Conservation (phyloP, 139 green algal species). For the Coelastrella sp. region DNA sequence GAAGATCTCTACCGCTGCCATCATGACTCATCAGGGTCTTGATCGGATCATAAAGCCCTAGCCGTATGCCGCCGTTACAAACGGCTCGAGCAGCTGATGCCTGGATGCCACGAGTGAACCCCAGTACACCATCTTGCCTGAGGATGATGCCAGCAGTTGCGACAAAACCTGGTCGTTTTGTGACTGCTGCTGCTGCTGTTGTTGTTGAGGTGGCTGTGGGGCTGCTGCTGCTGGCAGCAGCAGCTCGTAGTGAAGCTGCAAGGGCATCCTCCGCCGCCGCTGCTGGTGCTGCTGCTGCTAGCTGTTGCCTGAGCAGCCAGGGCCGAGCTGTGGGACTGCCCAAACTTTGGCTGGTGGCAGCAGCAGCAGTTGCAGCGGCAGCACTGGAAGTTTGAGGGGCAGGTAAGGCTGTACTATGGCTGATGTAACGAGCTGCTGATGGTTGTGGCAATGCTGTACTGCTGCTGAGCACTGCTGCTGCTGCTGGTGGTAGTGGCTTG, state of each 20-base stretch:
- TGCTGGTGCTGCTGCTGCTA: constrained; percentile 20
- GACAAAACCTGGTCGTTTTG: constrained; percentile 14
- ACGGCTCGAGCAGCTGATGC: constrained; percentile 38
- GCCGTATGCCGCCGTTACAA: constrained; percentile 69
- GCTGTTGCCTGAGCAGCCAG: constrained; percentile 5
- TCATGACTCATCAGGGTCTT: constrained; percentile 57
- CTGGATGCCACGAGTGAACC: constrained; percentile 31
- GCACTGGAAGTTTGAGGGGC: neutral
- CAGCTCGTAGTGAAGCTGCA: neutral
- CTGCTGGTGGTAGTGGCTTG: constrained; percentile 2
- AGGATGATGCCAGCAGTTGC: constrained; percentile 21
- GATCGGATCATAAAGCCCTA: constrained; percentile 87
- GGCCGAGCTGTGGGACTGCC: neutral
- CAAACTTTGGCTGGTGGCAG: neutral
- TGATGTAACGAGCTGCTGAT: constrained; percentile 5
- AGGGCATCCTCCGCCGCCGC: neutral
- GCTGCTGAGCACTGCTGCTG: neutral
- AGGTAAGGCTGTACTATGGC: too few species aligned
- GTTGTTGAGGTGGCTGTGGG: neutral
- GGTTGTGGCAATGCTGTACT: neutral
- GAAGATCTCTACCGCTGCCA: constrained; percentile 14
- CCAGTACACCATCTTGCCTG: constrained; percentile 12
- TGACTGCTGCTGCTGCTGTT: neutral
- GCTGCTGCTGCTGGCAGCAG: constrained; percentile 39
- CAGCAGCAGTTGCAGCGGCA: neutral